These are phyloP conservation scores for Solanum dulcamara DNA, from an alignment of 257 asterid species.

Conservation along the genomic window DNA sequence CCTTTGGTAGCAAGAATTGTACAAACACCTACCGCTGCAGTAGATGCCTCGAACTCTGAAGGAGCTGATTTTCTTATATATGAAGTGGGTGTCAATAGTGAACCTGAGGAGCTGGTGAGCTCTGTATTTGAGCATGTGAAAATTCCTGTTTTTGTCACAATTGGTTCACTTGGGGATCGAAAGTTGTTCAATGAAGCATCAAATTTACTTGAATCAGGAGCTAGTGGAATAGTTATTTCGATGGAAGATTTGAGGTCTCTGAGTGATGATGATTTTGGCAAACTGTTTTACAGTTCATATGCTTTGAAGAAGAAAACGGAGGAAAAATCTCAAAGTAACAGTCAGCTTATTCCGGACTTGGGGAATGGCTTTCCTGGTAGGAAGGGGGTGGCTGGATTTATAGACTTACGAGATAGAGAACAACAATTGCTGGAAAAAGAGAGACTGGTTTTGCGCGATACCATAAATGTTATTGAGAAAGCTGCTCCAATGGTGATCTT, in stretches of 20 bases:
- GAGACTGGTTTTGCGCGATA: conserved; percentile 53
- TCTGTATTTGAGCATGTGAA: conserved; percentile 43
- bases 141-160: conserved; percentile 59
- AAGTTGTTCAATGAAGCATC: conserved; percentile 19
- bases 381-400: conserved; percentile 42
- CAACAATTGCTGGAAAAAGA: conserved; percentile 50
- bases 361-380: conserved; percentile 57
- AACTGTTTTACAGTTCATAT: conserved; percentile 23
- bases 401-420: conserved; percentile 53
- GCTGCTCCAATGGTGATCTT: conserved; percentile 95
- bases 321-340: conserved; percentile 18
- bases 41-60: conserved; percentile 72
- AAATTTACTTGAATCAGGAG: conserved; percentile 49
- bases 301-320: conserved; percentile 20
- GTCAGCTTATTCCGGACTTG: conserved; percentile 12
- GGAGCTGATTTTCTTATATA: conserved; percentile 91
- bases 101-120: conserved; percentile 36
- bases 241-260: conserved; percentile 41
- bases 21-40: conserved; percentile 55
- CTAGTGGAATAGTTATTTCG: conserved; percentile 72
- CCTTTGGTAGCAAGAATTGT: conserved; percentile 86
- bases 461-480: conserved; percentile 47
- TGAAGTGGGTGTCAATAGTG: conserved; percentile 15
- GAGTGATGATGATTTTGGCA: conserved; percentile 30
- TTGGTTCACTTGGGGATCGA: conserved; percentile 33